phyloP scores from a whole-genome alignment of 2,329 filamentous ascomycete genomes.

The Clarireedia monteithiana region DNA sequence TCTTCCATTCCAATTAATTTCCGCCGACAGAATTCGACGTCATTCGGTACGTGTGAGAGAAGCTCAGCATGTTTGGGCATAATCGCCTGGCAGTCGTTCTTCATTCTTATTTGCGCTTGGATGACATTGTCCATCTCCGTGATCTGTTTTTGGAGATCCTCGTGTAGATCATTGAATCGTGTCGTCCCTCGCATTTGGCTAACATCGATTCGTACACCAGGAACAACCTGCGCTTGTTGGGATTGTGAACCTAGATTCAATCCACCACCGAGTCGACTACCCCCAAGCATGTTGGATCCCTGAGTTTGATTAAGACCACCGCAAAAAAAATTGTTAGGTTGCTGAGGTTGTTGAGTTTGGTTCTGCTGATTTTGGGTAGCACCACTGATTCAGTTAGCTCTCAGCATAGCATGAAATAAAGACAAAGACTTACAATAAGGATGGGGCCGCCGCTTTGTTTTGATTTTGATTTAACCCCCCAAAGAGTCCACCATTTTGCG shows the following conservation, averaged over 20 bases:
- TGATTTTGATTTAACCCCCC: constrained; percentile 22
- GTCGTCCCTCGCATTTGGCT: constrained; percentile 77
- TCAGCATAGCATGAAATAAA: not conserved
- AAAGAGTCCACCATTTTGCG: constrained; percentile 23
- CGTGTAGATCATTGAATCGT: constrained; percentile 82
- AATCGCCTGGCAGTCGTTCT: constrained; percentile 67
- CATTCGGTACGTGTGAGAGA: constrained; percentile 55
- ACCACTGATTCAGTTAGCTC: constrained; percentile 3
- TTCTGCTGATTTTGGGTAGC: constrained; percentile 21
- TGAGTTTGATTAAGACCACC: constrained; percentile 12
- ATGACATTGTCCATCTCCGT: constrained; percentile 73
- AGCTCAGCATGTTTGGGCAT: constrained; percentile 54
- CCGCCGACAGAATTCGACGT: constrained; percentile 54
- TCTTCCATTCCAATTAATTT: constrained; percentile 56
- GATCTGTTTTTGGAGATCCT: constrained; percentile 72
- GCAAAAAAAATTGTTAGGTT: constrained; percentile 15
- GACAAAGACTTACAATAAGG: constrained; percentile 24
- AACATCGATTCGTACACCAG: constrained; percentile 71
- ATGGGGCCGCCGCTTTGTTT: constrained; percentile 23
- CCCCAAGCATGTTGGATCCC: constrained; percentile 10
- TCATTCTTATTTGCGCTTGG: constrained; percentile 68
- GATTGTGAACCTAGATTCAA: constrained; percentile 39
- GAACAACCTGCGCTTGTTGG: constrained; percentile 46
- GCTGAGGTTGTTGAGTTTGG: constrained; percentile 24
- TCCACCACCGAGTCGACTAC: not conserved